Conservation (phyloP, 2,329 filamentous ascomycete species). For the Trichoderma polysporum region DNA sequence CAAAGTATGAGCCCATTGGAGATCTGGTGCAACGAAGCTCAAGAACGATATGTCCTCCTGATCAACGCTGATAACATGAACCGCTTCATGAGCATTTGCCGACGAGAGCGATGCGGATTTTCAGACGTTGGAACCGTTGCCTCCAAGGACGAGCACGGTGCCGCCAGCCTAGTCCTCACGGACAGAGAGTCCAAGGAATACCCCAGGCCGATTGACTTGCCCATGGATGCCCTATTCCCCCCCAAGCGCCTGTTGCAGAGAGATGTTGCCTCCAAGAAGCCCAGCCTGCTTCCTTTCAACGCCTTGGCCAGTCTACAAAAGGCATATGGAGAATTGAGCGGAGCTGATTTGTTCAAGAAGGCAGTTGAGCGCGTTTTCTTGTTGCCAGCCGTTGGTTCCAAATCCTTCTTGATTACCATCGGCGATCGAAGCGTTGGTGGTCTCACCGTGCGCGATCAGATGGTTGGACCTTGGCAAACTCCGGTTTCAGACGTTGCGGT, state of each 20-base stretch:
- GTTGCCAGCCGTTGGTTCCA: slow-evolving; percentile 90
- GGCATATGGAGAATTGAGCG: slow-evolving; percentile 55
- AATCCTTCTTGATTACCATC: slow-evolving; percentile 96
- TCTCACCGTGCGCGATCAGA: slow-evolving; percentile 84
- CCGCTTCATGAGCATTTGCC: slow-evolving; percentile 66
- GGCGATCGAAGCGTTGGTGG: slow-evolving; percentile 90
- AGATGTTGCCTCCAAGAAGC: slow-evolving; percentile 67
- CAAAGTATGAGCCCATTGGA: slow-evolving; percentile 91
- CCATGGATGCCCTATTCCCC: slow-evolving; percentile 85
- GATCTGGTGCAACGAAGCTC: slow-evolving; percentile 97
- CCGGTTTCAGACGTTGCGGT: slow-evolving; percentile 94
- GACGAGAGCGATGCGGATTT: slow-evolving; percentile 86
- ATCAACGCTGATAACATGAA: slow-evolving; percentile 80
- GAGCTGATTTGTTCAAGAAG: slow-evolving; percentile 56
- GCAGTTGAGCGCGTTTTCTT: slow-evolving; percentile 79
- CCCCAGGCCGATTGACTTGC: slow-evolving; percentile 80
- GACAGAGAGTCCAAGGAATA: slow-evolving; percentile 75
- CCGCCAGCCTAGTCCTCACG: slow-evolving; percentile 73
- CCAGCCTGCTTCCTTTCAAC: slow-evolving; percentile 70
- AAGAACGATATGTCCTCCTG: slow-evolving; percentile 92
- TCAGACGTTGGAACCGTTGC: slow-evolving; percentile 83
- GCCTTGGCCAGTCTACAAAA: slow-evolving; percentile 63
- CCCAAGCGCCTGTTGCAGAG: slow-evolving; percentile 80
- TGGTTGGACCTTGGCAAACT: slow-evolving; percentile 95
- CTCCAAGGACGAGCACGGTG: slow-evolving; percentile 59